Evolutionary conservation across 2,329 filamentous ascomycete species (phyloP).

Genomic region (Ilyonectria destructans): DNA sequence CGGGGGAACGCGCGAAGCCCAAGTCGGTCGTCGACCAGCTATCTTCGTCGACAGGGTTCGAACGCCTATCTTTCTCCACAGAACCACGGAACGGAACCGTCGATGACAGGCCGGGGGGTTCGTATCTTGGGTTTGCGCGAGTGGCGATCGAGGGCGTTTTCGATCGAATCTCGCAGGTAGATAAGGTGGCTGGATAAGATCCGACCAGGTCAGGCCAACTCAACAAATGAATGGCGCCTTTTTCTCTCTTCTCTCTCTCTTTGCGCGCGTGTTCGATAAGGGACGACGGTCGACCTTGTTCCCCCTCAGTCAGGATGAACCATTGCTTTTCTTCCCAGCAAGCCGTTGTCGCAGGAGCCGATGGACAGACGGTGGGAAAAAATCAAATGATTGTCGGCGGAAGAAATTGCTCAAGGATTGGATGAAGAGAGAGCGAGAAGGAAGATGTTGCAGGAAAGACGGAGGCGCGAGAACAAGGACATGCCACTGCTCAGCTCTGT

Average conservation of each 20-base stretch:
- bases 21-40: conserved; percentile 21
- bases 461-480: conserved; percentile 2
- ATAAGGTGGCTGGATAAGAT: conserved; percentile 13
- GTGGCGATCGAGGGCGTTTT: conserved; percentile 17
- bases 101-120: conserved; percentile 28
- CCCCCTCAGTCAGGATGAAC: conserved; percentile 19
- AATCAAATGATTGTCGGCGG: neutral
- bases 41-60: conserved; percentile 28
- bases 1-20: conserved; percentile 17
- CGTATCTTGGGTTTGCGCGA: conserved; percentile 19
- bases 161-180: conserved; percentile 16
- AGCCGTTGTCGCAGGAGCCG: conserved; percentile 4
- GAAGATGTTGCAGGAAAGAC: neutral
- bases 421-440: neutral
- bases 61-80: conserved; percentile 29
- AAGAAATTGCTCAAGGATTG: neutral
- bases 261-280: neutral
- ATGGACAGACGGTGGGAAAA: neutral
- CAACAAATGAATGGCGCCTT: neutral
- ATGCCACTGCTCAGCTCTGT: conserved; percentile 3
- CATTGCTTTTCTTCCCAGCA: conserved; percentile 15
- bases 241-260: neutral
- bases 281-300: neutral
- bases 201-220: neutral
- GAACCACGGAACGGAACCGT: neutral